phyloP scores from a whole-genome alignment of 768 basidiomycete genomes.

The Trametes sanguinea region DNA sequence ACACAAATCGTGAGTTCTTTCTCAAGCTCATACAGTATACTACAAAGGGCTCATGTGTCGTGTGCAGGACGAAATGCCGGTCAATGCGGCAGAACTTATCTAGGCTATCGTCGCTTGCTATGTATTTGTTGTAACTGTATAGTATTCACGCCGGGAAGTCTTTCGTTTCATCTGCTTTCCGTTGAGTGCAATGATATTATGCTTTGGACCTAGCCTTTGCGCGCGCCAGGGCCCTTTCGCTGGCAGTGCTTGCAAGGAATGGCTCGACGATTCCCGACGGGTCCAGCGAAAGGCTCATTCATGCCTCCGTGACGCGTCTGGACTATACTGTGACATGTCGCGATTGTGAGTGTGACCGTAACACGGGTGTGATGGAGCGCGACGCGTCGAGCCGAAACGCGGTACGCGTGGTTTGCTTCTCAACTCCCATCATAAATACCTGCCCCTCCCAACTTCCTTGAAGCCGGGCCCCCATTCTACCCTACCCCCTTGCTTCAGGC shows the following conservation, averaged over 20 bases:
- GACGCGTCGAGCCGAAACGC: constrained; percentile 15
- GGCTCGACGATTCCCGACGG: not conserved
- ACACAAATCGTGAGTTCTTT: constrained; percentile 75
- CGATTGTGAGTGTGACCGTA: constrained; percentile 9
- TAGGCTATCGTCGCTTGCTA: constrained; percentile 38
- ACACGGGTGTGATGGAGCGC: constrained; percentile 16
- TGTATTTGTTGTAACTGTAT: constrained; percentile 23
- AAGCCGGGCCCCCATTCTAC: no score
- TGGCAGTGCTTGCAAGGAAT: not conserved
- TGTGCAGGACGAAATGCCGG: constrained; percentile 93
- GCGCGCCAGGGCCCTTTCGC: not conserved
- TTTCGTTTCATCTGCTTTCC: constrained; percentile 7
- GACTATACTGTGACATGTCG: constrained; percentile 3
- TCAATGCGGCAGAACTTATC: constrained; percentile 96
- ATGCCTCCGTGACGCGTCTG: constrained; percentile 1
- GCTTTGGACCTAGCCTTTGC: constrained; percentile 10
- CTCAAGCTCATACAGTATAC: constrained; percentile 26
- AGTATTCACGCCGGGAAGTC: constrained; percentile 24
- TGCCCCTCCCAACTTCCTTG: no score
- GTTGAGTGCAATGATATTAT: constrained; percentile 20
- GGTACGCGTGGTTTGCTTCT: constrained; percentile 20
- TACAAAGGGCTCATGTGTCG: not conserved
- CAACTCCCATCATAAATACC: constrained; percentile 21
- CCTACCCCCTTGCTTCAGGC: not conserved
- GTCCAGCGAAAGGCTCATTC: not conserved